phyloP scores from a whole-genome alignment of 2,329 filamentous ascomycete species.

The Leptoxyphium fumago region DNA sequence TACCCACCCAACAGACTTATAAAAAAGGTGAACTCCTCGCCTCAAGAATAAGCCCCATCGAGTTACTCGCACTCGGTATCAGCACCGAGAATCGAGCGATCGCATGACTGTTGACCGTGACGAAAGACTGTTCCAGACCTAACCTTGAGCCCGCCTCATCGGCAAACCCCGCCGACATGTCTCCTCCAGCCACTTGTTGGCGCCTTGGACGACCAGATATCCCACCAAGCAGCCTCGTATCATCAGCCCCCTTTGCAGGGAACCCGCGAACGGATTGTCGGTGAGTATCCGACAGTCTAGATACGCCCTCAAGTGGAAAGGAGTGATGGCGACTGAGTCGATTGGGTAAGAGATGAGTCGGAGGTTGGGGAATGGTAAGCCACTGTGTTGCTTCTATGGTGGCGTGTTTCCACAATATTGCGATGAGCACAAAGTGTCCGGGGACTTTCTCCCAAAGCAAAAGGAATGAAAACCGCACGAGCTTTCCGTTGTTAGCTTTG shows the following conservation, averaged over 20 bases:
- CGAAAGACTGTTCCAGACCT: constrained; percentile 53
- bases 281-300: constrained; percentile 22
- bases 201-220: constrained; percentile 1
- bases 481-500: constrained; percentile 83
- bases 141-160: constrained; percentile 27
- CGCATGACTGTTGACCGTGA: constrained; percentile 97
- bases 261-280: constrained; percentile 30
- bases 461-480: constrained; percentile 27
- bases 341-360: constrained; percentile 22
- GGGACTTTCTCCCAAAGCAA: constrained; percentile 99
- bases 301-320: constrained; percentile 25
- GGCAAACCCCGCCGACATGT: no score
- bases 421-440: constrained; percentile 59
- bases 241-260: constrained; percentile 48
- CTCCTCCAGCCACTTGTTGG: constrained; percentile 4
- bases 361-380: constrained; percentile 55
- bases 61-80: constrained; percentile 55
- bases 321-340: constrained; percentile 37
- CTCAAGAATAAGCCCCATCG: constrained; percentile 99
- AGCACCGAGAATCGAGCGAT: constrained; percentile 47
- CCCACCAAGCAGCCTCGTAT: constrained; percentile 64
- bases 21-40: constrained; percentile 59
- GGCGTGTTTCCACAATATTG: constrained; percentile 87
- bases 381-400: constrained; percentile 87
- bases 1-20: constrained; percentile 26